Conservation (phyloP, 345 rosid species). For the Crucihimalaya himalaica region DNA sequence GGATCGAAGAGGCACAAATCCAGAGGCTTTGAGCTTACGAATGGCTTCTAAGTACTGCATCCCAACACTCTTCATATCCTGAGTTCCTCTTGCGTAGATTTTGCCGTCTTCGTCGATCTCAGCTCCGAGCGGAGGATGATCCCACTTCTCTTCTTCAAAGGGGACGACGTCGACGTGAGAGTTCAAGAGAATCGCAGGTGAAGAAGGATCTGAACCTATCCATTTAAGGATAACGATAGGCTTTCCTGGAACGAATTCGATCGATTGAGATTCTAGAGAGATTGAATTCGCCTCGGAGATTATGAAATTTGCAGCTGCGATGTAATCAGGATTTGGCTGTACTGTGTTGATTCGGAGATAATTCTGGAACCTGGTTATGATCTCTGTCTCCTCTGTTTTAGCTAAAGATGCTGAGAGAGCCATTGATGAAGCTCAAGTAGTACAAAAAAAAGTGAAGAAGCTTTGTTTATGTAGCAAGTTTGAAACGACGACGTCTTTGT, state of each 20-base stretch:
- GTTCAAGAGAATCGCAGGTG: conserved; percentile 71
- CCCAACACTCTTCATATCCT: conserved; percentile 95
- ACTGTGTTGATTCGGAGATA: conserved; percentile 84
- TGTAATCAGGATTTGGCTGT: conserved; percentile 71
- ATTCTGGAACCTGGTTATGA: conserved; percentile 71
- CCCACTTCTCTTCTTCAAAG: conserved; percentile 67
- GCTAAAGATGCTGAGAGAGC: neutral
- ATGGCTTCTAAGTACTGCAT: conserved; percentile 85
- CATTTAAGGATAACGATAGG: conserved; percentile 70
- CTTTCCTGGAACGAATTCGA: conserved; percentile 65
- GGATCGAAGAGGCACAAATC: conserved; percentile 59
- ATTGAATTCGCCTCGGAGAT: conserved; percentile 61
- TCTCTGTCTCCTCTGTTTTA: conserved; percentile 10
- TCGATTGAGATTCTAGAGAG: conserved; percentile 53
- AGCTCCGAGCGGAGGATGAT: conserved; percentile 61
- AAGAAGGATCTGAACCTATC: conserved; percentile 56
- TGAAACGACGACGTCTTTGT: no score
- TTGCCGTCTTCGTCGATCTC: conserved; percentile 62
- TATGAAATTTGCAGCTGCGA: conserved; percentile 52
- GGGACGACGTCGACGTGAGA: conserved; percentile 94
- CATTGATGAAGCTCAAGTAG: conserved; percentile 1
- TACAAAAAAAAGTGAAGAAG: neutral
- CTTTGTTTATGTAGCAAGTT: neutral
- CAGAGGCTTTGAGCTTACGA: conserved; percentile 54
- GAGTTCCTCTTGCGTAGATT: conserved; percentile 82